Evolutionary conservation across 2,329 filamentous ascomycete genomes (phyloP).

Genomic region (Exserohilum rostratum): DNA sequence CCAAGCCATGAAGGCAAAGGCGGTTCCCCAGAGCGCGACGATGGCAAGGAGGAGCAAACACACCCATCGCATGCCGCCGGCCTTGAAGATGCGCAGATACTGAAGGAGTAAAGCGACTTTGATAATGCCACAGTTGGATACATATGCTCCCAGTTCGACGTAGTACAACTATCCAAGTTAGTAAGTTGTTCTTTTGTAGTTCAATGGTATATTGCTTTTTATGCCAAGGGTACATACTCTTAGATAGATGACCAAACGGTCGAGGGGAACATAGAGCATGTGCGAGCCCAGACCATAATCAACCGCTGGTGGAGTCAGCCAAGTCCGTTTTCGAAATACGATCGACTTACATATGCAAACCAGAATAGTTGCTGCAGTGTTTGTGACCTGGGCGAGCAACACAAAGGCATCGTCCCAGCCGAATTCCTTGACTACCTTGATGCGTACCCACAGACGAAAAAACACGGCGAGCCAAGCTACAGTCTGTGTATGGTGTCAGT

Average conservation of each 20-base stretch:
- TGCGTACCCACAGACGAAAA: slow-evolving; percentile 38
- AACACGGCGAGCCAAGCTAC: slow-evolving; percentile 36
- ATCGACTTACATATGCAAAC: slow-evolving; percentile 32
- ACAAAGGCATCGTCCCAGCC: slow-evolving; percentile 48
- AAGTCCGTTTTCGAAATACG: no score
- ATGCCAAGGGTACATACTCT: slow-evolving; percentile 12
- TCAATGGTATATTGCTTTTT: no score
- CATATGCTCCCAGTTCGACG: slow-evolving; percentile 36
- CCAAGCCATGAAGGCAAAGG: slow-evolving; percentile 39
- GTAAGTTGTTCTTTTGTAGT: no score
- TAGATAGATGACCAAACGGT: slow-evolving; percentile 23
- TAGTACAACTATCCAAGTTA: slow-evolving; percentile 37
- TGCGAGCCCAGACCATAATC: slow-evolving; percentile 42
- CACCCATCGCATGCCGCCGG: slow-evolving; percentile 35
- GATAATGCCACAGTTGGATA: slow-evolving; percentile 41
- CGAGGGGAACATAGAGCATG: slow-evolving; percentile 32
- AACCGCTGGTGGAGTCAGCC: slow-evolving; percentile 32
- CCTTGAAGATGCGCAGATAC: slow-evolving; percentile 47
- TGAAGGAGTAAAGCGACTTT: slow-evolving; percentile 46
- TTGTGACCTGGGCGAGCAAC: slow-evolving; percentile 31
- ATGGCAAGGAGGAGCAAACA: slow-evolving; percentile 32
- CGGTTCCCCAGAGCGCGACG: slow-evolving; percentile 39
- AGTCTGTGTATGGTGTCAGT: slow-evolving; percentile 25
- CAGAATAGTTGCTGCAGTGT: slow-evolving; percentile 32
- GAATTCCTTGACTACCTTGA: slow-evolving; percentile 36